Conservation (phyloP, 768 basidiomycete species). For the Boletales sp. region DNA sequence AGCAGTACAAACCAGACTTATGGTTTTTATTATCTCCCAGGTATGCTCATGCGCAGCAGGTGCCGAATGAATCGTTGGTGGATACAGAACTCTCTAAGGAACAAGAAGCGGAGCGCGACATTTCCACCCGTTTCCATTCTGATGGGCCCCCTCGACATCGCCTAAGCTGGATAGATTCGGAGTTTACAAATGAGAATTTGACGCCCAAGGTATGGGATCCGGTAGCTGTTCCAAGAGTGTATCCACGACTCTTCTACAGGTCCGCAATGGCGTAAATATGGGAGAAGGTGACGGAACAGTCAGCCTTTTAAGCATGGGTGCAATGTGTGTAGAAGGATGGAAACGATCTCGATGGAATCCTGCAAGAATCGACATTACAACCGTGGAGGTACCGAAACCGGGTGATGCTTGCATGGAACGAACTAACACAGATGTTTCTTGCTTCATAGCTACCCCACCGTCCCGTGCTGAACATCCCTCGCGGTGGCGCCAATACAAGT, state of each 20-base stretch:
- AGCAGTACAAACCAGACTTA: background rate
- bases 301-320: slow-evolving; percentile 76
- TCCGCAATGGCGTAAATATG: slow-evolving; percentile 83
- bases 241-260: slow-evolving; percentile 31
- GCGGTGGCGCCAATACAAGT: slow-evolving; percentile 89
- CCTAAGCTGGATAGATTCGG: slow-evolving; percentile 81
- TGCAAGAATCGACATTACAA: slow-evolving; percentile 78
- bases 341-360: slow-evolving; percentile 89
- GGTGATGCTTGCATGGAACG: background rate
- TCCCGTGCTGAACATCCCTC: slow-evolving; percentile 66
- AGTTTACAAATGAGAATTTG: slow-evolving; percentile 62
- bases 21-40: slow-evolving; percentile 28
- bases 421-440: slow-evolving; percentile 3
- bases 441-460: slow-evolving; percentile 67
- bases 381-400: slow-evolving; percentile 65
- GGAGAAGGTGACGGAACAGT: slow-evolving; percentile 97
- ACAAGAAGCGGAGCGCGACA: slow-evolving; percentile 38
- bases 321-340: slow-evolving; percentile 99
- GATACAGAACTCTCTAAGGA: slow-evolving; percentile 49
- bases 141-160: slow-evolving; percentile 47
- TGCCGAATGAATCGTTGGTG: slow-evolving; percentile 54
- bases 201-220: slow-evolving; percentile 48
- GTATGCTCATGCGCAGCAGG: slow-evolving; percentile 72
- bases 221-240: background rate
- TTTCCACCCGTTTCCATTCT: slow-evolving; percentile 41